Conservation (phyloP, 352 stramenopile species). For the Globisporangium sylvaticum region DNA sequence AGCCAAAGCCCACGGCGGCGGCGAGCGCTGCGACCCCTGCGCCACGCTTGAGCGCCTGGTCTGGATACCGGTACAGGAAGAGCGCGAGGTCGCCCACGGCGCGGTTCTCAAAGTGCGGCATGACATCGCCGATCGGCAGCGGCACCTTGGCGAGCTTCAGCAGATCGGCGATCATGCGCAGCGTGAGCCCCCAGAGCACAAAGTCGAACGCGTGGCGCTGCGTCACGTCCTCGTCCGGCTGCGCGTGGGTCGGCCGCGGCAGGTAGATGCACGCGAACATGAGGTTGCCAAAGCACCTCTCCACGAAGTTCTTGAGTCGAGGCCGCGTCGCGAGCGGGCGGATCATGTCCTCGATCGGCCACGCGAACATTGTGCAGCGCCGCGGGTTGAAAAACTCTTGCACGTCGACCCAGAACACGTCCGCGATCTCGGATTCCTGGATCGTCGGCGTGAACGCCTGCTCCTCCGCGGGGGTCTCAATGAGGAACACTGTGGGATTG, state of each 20-base stretch:
- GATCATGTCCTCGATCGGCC: slow-evolving; percentile 59
- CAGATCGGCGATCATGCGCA: slow-evolving; percentile 61
- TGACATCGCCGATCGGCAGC: slow-evolving; percentile 46
- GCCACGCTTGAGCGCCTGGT: slow-evolving; percentile 41
- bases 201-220: slow-evolving; percentile 61
- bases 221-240: slow-evolving; percentile 38
- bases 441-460: slow-evolving; percentile 44
- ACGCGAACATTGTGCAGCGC: slow-evolving; percentile 55
- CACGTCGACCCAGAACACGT: slow-evolving; percentile 83
- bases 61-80: slow-evolving; percentile 46
- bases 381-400: slow-evolving; percentile 62
- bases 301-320: slow-evolving; percentile 23
- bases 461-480: slow-evolving; percentile 46
- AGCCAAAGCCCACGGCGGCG: slow-evolving; percentile 34
- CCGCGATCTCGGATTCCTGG: slow-evolving; percentile 64
- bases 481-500: slow-evolving; percentile 67
- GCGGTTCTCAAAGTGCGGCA: slow-evolving; percentile 56
- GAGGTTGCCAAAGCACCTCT: slow-evolving; percentile 50
- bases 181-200: slow-evolving; percentile 81
- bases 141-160: slow-evolving; percentile 34
- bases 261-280: slow-evolving; percentile 75
- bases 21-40: slow-evolving; percentile 40
- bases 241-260: slow-evolving; percentile 38
- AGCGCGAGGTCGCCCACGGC: slow-evolving; percentile 44
- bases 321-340: slow-evolving; percentile 30